A percentile compares a stretch with the other conserved stretches of the same genome.
phyloP scores from a whole-genome alignment of 2,329 filamentous ascomycete genomes.

The Chaetomiaceae sp. region DNA sequence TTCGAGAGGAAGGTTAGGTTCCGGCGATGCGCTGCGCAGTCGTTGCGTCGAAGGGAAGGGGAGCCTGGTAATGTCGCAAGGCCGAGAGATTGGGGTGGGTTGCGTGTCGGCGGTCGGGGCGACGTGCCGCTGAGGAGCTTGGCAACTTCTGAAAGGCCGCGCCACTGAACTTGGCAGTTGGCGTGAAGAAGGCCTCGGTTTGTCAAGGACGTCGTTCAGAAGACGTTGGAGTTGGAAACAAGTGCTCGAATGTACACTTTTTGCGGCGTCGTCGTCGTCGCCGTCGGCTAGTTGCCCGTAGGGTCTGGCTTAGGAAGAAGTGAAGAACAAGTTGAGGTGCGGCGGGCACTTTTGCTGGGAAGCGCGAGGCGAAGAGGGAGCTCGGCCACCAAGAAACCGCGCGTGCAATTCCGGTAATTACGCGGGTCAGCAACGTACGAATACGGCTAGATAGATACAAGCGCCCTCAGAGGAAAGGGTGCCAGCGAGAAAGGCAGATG shows the following conservation, averaged over 20 bases:
- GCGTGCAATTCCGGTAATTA: constrained; percentile 1
- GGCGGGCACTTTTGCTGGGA: neutral
- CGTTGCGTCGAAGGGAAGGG: constrained; percentile 1
- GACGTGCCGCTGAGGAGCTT: constrained; percentile 14
- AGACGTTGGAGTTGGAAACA: neutral
- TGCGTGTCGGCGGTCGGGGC: constrained; percentile 14
- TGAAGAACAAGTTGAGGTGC: constrained; percentile 3
- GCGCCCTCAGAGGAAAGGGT: too few species aligned
- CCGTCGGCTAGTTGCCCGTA: neutral
- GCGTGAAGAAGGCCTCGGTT: neutral
- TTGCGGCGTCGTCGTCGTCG: neutral
- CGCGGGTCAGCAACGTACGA: constrained; percentile 12
- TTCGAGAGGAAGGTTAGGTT: neutral
- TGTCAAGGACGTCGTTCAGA: neutral
- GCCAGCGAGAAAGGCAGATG: too few species aligned
- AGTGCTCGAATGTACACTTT: neutral
- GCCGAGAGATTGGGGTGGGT: neutral
- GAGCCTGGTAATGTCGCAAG: constrained; percentile 8
- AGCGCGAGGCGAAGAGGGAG: neutral
- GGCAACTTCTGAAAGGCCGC: constrained; percentile 8
- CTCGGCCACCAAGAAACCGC: neutral
- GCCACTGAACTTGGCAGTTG: constrained; percentile 2
- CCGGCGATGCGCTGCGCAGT: constrained; percentile 4
- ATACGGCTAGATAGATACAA: constrained; percentile 5
- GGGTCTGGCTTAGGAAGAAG: neutral